These are phyloP conservation scores for Russula compacta DNA, from an alignment of 768 basidiomycete species.

Conservation along the genomic window DNA sequence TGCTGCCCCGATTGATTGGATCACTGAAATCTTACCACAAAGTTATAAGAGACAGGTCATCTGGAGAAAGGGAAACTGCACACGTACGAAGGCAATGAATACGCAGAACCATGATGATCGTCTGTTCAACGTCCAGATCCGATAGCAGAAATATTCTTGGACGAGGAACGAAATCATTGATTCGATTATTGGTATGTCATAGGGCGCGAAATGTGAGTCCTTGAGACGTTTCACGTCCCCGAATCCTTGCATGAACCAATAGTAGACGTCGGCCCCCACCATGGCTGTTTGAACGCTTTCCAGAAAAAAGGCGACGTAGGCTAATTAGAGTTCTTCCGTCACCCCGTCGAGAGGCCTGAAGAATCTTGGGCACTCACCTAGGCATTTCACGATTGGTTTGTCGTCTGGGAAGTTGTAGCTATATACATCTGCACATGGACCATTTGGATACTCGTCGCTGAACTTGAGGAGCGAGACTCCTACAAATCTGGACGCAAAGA, in stretches of 20 bases:
- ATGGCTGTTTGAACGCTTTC: conserved; percentile 24
- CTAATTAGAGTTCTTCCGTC: conserved; percentile 8
- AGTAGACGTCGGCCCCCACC: conserved; percentile 23
- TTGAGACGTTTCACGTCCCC: conserved; percentile 24
- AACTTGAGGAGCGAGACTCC: neutral
- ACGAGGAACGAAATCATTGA: conserved; percentile 23
- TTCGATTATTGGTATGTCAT: conserved; percentile 25
- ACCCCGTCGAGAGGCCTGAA: neutral
- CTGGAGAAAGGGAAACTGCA: neutral
- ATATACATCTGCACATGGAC: conserved; percentile 7
- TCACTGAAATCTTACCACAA: neutral
- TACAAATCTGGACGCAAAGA: conserved; percentile 26
- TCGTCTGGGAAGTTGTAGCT: conserved; percentile 14
- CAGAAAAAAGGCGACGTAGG: conserved; percentile 22
- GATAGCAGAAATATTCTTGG: conserved; percentile 28
- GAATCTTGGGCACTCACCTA: neutral
- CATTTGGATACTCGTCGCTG: neutral
- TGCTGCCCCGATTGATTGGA: neutral
- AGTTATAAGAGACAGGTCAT: neutral
- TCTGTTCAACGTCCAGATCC: conserved; percentile 24
- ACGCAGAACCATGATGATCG: conserved; percentile 1
- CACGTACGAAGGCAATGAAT: conserved; percentile 1
- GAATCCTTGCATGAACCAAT: conserved; percentile 26
- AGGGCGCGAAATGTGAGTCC: conserved; percentile 21
- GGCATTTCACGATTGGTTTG: neutral